phyloP scores from a whole-genome alignment of 805 yeast species.

The Ogataea pilisensis region DNA sequence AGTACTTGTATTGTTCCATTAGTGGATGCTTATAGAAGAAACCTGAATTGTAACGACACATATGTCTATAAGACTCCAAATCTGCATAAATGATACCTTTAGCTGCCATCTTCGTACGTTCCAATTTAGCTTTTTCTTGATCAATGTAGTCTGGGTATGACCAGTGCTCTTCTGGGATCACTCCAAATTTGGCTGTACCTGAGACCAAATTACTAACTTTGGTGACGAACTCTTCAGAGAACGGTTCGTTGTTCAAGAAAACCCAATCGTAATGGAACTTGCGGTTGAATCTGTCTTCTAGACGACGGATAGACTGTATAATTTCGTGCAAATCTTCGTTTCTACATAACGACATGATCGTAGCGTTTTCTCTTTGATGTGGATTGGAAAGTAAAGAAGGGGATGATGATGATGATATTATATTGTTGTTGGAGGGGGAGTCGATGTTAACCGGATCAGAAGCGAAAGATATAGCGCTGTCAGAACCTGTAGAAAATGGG shows the following conservation, averaged over 20 bases:
- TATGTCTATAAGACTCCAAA: slow-evolving; percentile 40
- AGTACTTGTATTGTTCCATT: slow-evolving; percentile 57
- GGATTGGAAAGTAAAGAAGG: background rate
- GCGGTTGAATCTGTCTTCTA: slow-evolving; percentile 78
- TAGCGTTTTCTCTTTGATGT: slow-evolving; percentile 38
- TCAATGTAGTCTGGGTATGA: slow-evolving; percentile 81
- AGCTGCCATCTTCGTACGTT: slow-evolving; percentile 52
- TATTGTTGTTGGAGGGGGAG: no score
- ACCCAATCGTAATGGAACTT: slow-evolving; percentile 88
- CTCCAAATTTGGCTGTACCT: slow-evolving; percentile 69
- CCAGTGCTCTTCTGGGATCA: slow-evolving; percentile 80
- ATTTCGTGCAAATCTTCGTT: slow-evolving; percentile 59
- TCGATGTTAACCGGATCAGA: no score
- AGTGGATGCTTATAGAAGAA: slow-evolving; percentile 58
- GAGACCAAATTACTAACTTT: slow-evolving; percentile 50
- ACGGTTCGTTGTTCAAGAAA: slow-evolving; percentile 77
- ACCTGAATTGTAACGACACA: slow-evolving; percentile 46
- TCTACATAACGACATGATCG: slow-evolving; percentile 64
- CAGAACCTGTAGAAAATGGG: background rate
- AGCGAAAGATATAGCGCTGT: no score
- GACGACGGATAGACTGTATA: slow-evolving; percentile 56
- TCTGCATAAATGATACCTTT: slow-evolving; percentile 37
- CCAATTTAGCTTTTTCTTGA: slow-evolving; percentile 58
- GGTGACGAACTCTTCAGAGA: slow-evolving; percentile 64
- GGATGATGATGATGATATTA: background rate